Evolutionary conservation across 2,329 filamentous ascomycete species (phyloP).

Genomic region (Rachicladosporium sp.): DNA sequence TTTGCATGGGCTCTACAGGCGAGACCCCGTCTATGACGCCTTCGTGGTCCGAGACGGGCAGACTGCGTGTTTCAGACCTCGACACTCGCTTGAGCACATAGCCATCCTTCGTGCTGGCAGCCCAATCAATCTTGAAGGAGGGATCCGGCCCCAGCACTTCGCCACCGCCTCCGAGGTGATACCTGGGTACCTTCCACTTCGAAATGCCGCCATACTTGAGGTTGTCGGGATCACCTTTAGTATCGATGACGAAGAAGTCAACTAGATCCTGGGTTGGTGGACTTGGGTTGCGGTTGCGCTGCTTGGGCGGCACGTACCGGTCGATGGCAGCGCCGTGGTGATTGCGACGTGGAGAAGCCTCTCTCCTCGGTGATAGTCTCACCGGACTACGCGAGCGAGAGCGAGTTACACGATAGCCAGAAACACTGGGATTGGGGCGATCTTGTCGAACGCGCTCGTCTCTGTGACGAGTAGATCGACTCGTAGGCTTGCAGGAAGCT

Average conservation of each 20-base stretch:
- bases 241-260: conserved; percentile 52
- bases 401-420: not conserved
- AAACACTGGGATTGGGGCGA: not conserved
- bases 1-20: no score
- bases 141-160: conserved; percentile 54
- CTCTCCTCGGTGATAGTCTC: conserved; percentile 5
- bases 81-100: conserved; percentile 2
- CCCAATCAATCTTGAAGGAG: conserved; percentile 54
- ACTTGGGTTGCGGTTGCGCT: not conserved
- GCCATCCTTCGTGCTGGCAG: conserved; percentile 39
- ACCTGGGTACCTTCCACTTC: conserved; percentile 57
- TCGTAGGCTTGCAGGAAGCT: no score
- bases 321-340: not conserved
- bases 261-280: conserved; percentile 3
- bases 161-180: conserved; percentile 57
- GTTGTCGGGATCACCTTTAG: conserved; percentile 64
- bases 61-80: not conserved
- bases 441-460: no score
- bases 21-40: not conserved
- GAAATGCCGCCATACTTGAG: conserved; percentile 62
- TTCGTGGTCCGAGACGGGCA: not conserved
- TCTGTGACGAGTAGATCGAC: no score
- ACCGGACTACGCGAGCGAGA: not conserved
- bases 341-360: not conserved
- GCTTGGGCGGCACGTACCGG: not conserved